Evolutionary conservation across 2,329 filamentous ascomycete species (phyloP).

Genomic region (Trichoderma sp.): DNA sequence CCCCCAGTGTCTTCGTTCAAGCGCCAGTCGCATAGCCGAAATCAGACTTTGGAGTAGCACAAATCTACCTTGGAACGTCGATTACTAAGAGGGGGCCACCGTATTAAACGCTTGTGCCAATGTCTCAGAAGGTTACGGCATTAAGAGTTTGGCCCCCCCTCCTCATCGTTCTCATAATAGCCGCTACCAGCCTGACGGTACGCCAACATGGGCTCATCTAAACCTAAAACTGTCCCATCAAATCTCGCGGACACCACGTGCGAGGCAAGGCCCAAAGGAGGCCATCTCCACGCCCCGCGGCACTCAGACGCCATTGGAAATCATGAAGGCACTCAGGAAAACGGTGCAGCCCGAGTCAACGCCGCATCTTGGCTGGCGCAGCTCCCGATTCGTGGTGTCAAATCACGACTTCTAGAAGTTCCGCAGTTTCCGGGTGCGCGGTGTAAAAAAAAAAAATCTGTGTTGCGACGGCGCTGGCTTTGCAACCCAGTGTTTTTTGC

Average conservation of each 20-base stretch:
- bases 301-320: slow-evolving; percentile 19
- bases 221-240: slow-evolving; percentile 24
- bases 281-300: slow-evolving; percentile 18
- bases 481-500: background rate
- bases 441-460: too few relatives aligned
- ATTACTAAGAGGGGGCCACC: background rate
- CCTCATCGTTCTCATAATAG: background rate
- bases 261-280: slow-evolving; percentile 19
- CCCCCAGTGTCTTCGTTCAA: background rate
- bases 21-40: slow-evolving; percentile 4
- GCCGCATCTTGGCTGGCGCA: slow-evolving; percentile 15
- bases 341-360: slow-evolving; percentile 9
- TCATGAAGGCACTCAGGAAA: background rate
- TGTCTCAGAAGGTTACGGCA: background rate
- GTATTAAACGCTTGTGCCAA: background rate
- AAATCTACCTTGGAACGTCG: background rate
- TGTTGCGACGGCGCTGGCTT: background rate
- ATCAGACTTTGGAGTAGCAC: slow-evolving; percentile 5
- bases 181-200: slow-evolving; percentile 26
- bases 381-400: slow-evolving; percentile 16
- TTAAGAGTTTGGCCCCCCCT: background rate
- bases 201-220: slow-evolving; percentile 19
- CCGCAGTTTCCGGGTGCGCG: slow-evolving; percentile 22
- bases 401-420: slow-evolving; percentile 23
- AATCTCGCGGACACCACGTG: slow-evolving; percentile 24